phyloP scores from a whole-genome alignment of 1,284 basidiomycete genomes.

The Vanrija sp. region DNA sequence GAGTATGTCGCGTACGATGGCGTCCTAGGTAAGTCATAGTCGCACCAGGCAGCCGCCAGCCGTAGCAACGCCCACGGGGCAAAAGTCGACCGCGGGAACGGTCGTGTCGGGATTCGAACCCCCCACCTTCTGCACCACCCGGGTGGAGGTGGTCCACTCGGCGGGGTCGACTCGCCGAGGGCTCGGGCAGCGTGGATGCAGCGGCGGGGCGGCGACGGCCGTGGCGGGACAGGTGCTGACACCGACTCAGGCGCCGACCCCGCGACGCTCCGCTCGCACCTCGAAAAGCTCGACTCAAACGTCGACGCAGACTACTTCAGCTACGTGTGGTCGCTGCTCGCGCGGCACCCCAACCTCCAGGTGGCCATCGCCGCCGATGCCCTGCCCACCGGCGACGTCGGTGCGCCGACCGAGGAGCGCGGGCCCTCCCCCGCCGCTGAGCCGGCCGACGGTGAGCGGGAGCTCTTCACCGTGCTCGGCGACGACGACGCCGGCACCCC shows the following conservation, averaged over 20 bases:
- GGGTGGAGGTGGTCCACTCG: conserved; percentile 16
- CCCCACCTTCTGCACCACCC: background rate
- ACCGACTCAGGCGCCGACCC: conserved; percentile 31
- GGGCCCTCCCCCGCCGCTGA: conserved; percentile 16
- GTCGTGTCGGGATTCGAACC: conserved; percentile 15
- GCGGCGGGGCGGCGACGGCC: background rate
- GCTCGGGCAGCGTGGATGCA: conserved; percentile 12
- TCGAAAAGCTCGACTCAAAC: conserved; percentile 25
- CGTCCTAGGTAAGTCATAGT: conserved; percentile 37
- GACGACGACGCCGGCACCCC: conserved; percentile 25
- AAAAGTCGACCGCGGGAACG: conserved; percentile 5
- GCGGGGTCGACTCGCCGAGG: conserved; percentile 2
- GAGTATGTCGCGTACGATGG: conserved; percentile 43
- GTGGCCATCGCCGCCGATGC: conserved; percentile 30
- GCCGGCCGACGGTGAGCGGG: background rate
- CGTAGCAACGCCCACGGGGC: background rate
- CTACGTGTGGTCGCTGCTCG: conserved; percentile 33
- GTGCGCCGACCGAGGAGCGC: conserved; percentile 7
- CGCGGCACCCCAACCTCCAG: conserved; percentile 29
- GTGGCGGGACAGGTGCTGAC: background rate
- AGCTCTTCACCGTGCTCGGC: conserved; percentile 21
- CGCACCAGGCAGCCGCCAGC: background rate
- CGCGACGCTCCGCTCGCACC: conserved; percentile 17
- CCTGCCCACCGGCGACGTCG: conserved; percentile 16
- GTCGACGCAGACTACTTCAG: conserved; percentile 38